phyloP scores from a whole-genome alignment of 2,329 filamentous ascomycete genomes.

The Colletotrichum lentis region DNA sequence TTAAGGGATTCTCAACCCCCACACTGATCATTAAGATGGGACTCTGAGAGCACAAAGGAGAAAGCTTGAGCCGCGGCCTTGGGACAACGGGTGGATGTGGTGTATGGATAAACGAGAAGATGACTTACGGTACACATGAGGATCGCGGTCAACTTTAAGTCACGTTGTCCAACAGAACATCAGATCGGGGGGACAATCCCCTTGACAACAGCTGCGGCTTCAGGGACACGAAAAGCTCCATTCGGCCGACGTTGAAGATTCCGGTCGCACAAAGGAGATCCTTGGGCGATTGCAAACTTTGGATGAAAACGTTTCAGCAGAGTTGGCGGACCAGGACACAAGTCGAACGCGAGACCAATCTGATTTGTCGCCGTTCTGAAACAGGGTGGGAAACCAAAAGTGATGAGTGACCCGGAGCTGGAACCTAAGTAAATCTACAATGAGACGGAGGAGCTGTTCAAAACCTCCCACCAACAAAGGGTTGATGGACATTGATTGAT shows the following conservation, averaged over 20 bases:
- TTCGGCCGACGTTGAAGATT: not conserved
- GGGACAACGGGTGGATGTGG: conserved; percentile 16
- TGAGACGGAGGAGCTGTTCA: no score
- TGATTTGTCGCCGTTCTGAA: conserved; percentile 1
- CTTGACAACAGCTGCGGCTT: not conserved
- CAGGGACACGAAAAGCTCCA: not conserved
- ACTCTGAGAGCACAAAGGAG: not conserved
- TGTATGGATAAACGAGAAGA: not conserved
- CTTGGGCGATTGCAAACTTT: not conserved
- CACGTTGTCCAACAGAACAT: not conserved
- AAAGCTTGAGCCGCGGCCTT: conserved; percentile 2
- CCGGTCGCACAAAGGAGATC: conserved; percentile 1
- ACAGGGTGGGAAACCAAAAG: not conserved
- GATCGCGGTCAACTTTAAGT: no score
- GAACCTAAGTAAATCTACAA: no score
- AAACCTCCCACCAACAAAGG: not conserved
- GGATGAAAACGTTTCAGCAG: conserved; percentile 4
- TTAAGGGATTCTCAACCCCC: conserved; percentile 28
- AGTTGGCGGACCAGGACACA: conserved; percentile 5
- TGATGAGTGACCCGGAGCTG: not conserved
- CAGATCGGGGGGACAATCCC: not conserved
- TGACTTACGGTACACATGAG: not conserved
- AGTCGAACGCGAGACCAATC: not conserved
- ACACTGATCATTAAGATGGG: conserved; percentile 25
- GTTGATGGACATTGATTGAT: not conserved